phyloP scores from a whole-genome alignment of 2,329 filamentous ascomycete genomes.

The Pezicula radicicola region DNA sequence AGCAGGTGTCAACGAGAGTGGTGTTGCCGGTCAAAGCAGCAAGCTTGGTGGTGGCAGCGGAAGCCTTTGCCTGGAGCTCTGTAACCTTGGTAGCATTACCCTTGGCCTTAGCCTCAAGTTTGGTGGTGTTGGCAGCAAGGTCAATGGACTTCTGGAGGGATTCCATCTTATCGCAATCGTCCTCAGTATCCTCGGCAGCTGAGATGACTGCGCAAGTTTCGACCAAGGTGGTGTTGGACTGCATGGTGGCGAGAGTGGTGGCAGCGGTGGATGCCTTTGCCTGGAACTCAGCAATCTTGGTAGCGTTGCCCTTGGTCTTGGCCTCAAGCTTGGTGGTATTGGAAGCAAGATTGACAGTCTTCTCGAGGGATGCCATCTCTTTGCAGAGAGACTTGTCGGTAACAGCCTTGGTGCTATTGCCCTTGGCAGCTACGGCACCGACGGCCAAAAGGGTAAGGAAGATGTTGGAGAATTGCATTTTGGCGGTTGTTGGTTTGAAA shows the following conservation, averaged over 20 bases:
- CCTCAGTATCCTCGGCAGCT: slow-evolving; percentile 26
- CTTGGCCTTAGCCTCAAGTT: slow-evolving; percentile 29
- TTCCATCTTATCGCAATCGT: slow-evolving; percentile 26
- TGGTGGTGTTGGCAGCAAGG: slow-evolving; percentile 29
- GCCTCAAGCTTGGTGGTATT: slow-evolving; percentile 33
- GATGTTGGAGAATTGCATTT: slow-evolving; percentile 21
- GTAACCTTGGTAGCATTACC: slow-evolving; percentile 32
- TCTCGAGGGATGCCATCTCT: slow-evolving; percentile 27
- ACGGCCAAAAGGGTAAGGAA: slow-evolving; percentile 19
- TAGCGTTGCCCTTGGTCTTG: slow-evolving; percentile 33
- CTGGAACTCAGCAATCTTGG: slow-evolving; percentile 33
- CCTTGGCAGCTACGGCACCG: slow-evolving; percentile 25
- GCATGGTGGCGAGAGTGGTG: slow-evolving; percentile 27
- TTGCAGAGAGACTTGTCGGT: slow-evolving; percentile 30
- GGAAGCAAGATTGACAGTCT: slow-evolving; percentile 28
- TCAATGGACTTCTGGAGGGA: slow-evolving; percentile 20
- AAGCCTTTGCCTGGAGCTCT: slow-evolving; percentile 30
- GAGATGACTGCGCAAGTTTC: slow-evolving; percentile 29
- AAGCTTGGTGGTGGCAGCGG: slow-evolving; percentile 25
- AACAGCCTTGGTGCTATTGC: slow-evolving; percentile 23
- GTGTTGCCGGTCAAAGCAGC: slow-evolving; percentile 29
- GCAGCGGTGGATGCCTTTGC: slow-evolving; percentile 30
- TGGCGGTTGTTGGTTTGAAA: slow-evolving; percentile 8
- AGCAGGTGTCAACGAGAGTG: slow-evolving; percentile 26
- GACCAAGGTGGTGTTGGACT: slow-evolving; percentile 34